Percentiles rank a stretch among this genome's conserved stretches.
Evolutionary conservation across 2,329 filamentous ascomycete species (phyloP).

Genomic region (Alternaria triticimaculans): DNA sequence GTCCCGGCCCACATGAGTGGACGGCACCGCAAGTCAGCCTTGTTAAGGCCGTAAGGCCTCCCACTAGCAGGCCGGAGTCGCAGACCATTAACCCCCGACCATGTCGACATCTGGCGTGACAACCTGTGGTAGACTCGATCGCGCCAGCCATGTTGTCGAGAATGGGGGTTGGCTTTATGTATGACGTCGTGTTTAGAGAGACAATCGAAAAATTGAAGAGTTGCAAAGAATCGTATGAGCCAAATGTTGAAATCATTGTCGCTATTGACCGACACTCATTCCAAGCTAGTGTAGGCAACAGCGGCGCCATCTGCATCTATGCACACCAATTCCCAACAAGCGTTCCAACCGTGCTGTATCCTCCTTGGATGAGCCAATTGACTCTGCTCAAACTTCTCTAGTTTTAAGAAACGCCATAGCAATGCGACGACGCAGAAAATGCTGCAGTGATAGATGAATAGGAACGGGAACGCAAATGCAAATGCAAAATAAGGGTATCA

Average conservation of each 20-base stretch:
- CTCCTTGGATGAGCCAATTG: slow-evolving; percentile 15
- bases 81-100: slow-evolving; percentile 25
- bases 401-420: slow-evolving; percentile 27
- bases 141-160: background rate
- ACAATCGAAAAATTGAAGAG: background rate
- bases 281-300: slow-evolving; percentile 34
- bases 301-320: slow-evolving; percentile 29
- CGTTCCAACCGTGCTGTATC: slow-evolving; percentile 4
- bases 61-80: slow-evolving; percentile 41
- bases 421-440: slow-evolving; percentile 22
- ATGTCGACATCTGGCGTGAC: slow-evolving; percentile 27
- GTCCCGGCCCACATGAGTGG: slow-evolving; percentile 9
- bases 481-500: slow-evolving; percentile 34
- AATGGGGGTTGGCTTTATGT: background rate
- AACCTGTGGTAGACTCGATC: slow-evolving; percentile 23
- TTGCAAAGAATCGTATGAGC: background rate
- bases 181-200: background rate
- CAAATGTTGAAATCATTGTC: slow-evolving; percentile 4
- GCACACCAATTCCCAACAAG: slow-evolving; percentile 30
- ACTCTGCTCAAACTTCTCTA: slow-evolving; percentile 20
- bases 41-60: slow-evolving; percentile 40
- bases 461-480: slow-evolving; percentile 11
- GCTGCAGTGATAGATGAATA: background rate
- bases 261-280: slow-evolving; percentile 14
- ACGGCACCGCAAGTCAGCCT: slow-evolving; percentile 41